A percentile compares a stretch with the other conserved stretches of the same genome.
Evolutionary conservation across 768 basidiomycete genomes (phyloP).

Genomic region (Russula virescens): DNA sequence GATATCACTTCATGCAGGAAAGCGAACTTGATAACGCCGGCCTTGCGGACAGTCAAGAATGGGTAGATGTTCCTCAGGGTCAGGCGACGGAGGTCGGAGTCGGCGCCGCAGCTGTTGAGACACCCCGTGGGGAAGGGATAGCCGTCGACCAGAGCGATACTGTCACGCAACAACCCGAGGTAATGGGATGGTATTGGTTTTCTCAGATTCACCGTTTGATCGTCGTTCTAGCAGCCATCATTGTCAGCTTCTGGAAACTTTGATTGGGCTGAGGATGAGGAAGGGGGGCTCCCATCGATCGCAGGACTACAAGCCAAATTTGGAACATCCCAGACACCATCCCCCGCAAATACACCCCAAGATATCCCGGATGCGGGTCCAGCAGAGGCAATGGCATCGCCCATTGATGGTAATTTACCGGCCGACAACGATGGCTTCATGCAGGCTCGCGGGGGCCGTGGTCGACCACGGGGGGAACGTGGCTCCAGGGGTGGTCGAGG

Average conservation of each 20-base stretch:
- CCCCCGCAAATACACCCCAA: constrained; percentile 33
- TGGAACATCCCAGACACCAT: constrained; percentile 49
- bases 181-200: not conserved
- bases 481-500: constrained; percentile 16
- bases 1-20: constrained; percentile 77
- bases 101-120: constrained; percentile 1
- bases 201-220: not conserved
- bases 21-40: constrained; percentile 60
- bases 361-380: constrained; percentile 28
- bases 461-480: constrained; percentile 22
- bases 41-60: constrained; percentile 23
- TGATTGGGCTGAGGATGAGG: constrained; percentile 84
- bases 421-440: constrained; percentile 61
- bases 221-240: constrained; percentile 14
- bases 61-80: constrained; percentile 17
- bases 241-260: constrained; percentile 36
- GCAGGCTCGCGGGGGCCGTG: constrained; percentile 24
- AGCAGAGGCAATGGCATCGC: constrained; percentile 25
- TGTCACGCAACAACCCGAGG: constrained; percentile 12
- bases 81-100: constrained; percentile 9
- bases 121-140: constrained; percentile 8
- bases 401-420: constrained; percentile 28
- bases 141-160: constrained; percentile 1
- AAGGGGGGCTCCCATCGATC: constrained; percentile 71
- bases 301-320: constrained; percentile 71